Evolutionary conservation across 768 basidiomycete genomes (phyloP), one percentile per base, ranked within the genome.

Genomic region (Megacollybia marginata): DNA sequence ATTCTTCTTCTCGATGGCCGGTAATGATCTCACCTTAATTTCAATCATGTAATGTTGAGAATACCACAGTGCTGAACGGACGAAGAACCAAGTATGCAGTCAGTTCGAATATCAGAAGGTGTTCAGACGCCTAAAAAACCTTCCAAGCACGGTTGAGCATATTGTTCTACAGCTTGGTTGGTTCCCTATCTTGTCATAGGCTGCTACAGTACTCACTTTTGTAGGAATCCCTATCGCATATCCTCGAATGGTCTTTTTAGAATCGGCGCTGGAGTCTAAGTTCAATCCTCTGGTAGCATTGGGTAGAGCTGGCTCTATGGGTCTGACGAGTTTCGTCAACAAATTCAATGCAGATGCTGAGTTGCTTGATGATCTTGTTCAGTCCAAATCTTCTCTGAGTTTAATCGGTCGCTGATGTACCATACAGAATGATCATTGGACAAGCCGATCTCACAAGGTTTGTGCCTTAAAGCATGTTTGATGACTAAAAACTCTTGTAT

Each of bases 321-420:
- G 86, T 16, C 62, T 92, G 40, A 77, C 78, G 31, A 85, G 89
- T 11, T 88, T 94, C 57, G 83, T 90, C 32, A 92, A 94, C 62
- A 88, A 89, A 62, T 93, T 92, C 65, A 92, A 93, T 64, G 79
- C 79, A n/a, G 88, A 90, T 42, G 88, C 93, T 0, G 96, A 98
- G 66, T 68, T 99, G 28, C 74, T 97, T 49, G 95, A 98, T 65
- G 95, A 99, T 68, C 70, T 94, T 65, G 88, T 86, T 53, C 33
- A 75, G 59, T 47, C 42, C 47, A 46, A 44, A n/a, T 31, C 33
- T 36, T 47, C 23, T 47, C 15, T 45, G 50, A 48, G 4, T 4
- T 52, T 33, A 15, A 33, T 47, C 48, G 6, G 10, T 40, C 38
- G 18, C 18, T 18, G 18, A 40, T 18, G 13, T 18, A 8, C 38